Conservation (phyloP, 192 early-diverging fungal genomes). For the Backusella macrospora region DNA sequence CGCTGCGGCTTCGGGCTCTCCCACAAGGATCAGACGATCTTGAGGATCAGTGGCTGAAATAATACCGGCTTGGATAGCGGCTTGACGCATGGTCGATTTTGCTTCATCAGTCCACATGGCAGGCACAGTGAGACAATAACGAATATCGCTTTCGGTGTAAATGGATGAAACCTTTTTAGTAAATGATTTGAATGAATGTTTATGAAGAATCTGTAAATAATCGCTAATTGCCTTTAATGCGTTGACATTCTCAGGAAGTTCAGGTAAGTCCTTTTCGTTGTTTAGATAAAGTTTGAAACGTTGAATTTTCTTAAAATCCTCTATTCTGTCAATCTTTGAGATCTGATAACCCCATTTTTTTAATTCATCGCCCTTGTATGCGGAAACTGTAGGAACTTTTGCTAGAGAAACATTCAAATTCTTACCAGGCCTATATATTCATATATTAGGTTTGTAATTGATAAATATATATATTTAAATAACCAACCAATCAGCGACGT, state of each 20-base stretch:
- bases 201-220: not conserved
- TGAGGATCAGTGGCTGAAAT: slow-evolving; percentile 41
- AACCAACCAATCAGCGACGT: not conserved
- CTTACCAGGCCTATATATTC: too few species aligned
- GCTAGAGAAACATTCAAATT: not conserved
- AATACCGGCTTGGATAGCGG: slow-evolving; percentile 44
- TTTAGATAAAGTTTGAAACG: slow-evolving; percentile 3
- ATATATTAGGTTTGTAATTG: too few species aligned
- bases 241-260: not conserved
- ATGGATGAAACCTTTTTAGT: not conserved
- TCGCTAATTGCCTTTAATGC: not conserved
- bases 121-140: slow-evolving; percentile 49
- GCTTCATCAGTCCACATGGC: slow-evolving; percentile 55
- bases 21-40: slow-evolving; percentile 46
- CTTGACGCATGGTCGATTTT: slow-evolving; percentile 46
- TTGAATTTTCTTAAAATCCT: not conserved
- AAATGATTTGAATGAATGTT: not conserved
- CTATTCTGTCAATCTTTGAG: not conserved
- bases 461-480: too few species aligned
- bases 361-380: not conserved
- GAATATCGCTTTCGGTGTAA: not conserved
- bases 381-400: slow-evolving; percentile 1
- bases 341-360: not conserved
- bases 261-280: not conserved
- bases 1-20: slow-evolving; percentile 49